Evolutionary conservation across 2,329 filamentous ascomycete genomes (phyloP), one percentile per base, ranked within the genome.

Genomic region (Thelonectria olida): DNA sequence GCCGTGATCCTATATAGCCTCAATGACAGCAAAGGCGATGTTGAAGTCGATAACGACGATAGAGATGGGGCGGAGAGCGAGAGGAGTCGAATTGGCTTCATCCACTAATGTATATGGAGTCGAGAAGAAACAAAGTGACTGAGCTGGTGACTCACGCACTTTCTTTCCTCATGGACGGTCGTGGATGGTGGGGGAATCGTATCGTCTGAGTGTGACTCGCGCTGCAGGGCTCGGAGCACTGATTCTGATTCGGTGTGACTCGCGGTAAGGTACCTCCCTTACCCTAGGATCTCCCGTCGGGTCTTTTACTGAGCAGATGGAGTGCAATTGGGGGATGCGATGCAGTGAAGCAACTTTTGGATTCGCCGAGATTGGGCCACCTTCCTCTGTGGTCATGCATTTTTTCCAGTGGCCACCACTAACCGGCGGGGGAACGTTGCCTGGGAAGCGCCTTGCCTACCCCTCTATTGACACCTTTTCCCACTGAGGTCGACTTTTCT

Each of bases 31-130:
- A 53, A 54, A 50, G 59, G 58, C 28, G 62, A 65, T 54, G 57
- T 44, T 49, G 62, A 56, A 51, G 41, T 48, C 39, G 51, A 27
- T 17, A 47, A 42, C 48, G 44, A 17, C 53, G 47, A 41, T 51
- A 54, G 53, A 42, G 50, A 48, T 36, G 49, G 42, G 44, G 53
- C 44, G 51, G 61, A 62, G 49, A 63, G 51, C 61, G 67, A 58
- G 36, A 50, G 44, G 47, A 69, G 56, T 60, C 67, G 70, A 68
- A 72, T 70, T 71, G 68, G 65, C 69, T 72, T 72, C 70, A 72
- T 72, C 69, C 70, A 72, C 65, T 51, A 41, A 25, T 39, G 36
- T 64, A 58, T 42, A 61, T 61, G 56, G 41, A n/a, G 62, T 61
- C 54, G 53, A 36, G 57, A 68, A 61, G 63, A 56, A 59, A 50